Percentiles rank a stretch among this genome's conserved stretches.
Conservation (phyloP, 495 filamentous ascomycete species). For the Aspergillus bertholletiae region DNA sequence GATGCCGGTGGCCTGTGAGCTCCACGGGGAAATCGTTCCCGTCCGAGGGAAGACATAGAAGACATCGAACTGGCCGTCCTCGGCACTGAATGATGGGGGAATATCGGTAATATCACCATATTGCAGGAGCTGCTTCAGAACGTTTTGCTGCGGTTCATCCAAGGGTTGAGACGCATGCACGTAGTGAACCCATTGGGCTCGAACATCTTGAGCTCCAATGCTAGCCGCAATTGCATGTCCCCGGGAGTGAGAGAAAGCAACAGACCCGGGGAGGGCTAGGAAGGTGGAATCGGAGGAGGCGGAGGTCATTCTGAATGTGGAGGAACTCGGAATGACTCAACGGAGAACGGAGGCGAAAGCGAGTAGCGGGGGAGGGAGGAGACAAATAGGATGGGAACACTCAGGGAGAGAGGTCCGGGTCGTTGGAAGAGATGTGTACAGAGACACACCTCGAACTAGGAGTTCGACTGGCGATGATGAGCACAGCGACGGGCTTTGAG, state of each 20-base stretch:
- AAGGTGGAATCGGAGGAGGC: conserved; percentile 29
- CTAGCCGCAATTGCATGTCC: conserved; percentile 46
- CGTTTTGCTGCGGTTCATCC: conserved; percentile 38
- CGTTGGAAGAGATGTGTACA: conserved; percentile 9
- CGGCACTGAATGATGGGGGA: conserved; percentile 38
- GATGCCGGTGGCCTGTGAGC: conserved; percentile 91
- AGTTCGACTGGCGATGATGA: conserved; percentile 15
- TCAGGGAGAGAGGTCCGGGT: conserved; percentile 5
- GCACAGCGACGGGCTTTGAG: conserved; percentile 14
- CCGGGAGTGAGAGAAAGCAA: conserved; percentile 53
- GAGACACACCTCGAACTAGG: conserved; percentile 18
- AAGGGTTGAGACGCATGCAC: conserved; percentile 44
- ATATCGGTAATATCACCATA: conserved; percentile 57
- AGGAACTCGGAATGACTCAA: conserved; percentile 6
- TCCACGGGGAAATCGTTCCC: conserved; percentile 93
- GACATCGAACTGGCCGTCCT: conserved; percentile 42
- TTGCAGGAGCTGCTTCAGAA: conserved; percentile 57
- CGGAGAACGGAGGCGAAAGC: conserved; percentile 6
- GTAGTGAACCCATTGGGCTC: conserved; percentile 65
- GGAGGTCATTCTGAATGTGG: conserved; percentile 31
- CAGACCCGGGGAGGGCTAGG: conserved; percentile 49
- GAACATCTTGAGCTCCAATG: conserved; percentile 52
- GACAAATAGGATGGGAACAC: not conserved
- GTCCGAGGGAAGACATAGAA: conserved; percentile 74
- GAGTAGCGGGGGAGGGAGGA: not conserved